Percentiles rank a stretch among this genome's conserved stretches.
phyloP scores from a whole-genome alignment of 305 asterid genomes.

The Coffea humblotiana region DNA sequence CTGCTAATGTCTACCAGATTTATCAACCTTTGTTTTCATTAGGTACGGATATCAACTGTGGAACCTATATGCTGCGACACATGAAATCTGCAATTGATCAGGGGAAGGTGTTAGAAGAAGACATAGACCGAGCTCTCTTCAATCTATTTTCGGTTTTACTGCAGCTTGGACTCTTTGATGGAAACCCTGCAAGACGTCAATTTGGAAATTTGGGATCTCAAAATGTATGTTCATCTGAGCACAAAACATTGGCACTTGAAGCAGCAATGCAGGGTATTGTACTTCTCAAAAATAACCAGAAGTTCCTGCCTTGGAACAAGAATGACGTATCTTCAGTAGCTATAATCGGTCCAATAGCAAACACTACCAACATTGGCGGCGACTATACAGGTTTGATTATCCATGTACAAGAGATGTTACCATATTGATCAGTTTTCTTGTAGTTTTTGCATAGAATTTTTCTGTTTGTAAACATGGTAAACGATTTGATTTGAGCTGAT shows the following conservation, averaged over 20 bases:
- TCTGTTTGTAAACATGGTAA: not conserved
- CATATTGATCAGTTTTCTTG: not conserved
- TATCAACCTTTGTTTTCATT: constrained; percentile 12
- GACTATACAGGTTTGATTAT: constrained; percentile 66
- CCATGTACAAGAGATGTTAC: not conserved
- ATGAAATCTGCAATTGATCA: constrained; percentile 66
- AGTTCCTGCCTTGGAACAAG: constrained; percentile 61
- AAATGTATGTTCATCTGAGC: constrained; percentile 61
- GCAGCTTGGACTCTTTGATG: constrained; percentile 84
- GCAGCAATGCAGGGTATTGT: constrained; percentile 88
- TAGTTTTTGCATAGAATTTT: not conserved
- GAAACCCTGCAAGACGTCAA: constrained; percentile 39
- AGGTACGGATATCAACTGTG: constrained; percentile 94
- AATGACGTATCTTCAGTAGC: constrained; percentile 60
- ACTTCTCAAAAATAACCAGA: constrained; percentile 72
- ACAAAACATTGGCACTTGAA: constrained; percentile 72
- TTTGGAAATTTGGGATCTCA: constrained; percentile 48
- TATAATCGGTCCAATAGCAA: constrained; percentile 77
- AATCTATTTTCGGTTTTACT: constrained; percentile 77
- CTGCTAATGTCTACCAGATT: not conserved
- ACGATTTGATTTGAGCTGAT: not conserved
- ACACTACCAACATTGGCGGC: constrained; percentile 70
- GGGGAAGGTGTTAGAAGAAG: constrained; percentile 67
- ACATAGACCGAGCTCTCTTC: constrained; percentile 71
- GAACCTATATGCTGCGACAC: constrained; percentile 75